These are phyloP conservation scores for Coelastrella sp. DNA, from an alignment of 139 green algal species.

Conservation along the genomic window DNA sequence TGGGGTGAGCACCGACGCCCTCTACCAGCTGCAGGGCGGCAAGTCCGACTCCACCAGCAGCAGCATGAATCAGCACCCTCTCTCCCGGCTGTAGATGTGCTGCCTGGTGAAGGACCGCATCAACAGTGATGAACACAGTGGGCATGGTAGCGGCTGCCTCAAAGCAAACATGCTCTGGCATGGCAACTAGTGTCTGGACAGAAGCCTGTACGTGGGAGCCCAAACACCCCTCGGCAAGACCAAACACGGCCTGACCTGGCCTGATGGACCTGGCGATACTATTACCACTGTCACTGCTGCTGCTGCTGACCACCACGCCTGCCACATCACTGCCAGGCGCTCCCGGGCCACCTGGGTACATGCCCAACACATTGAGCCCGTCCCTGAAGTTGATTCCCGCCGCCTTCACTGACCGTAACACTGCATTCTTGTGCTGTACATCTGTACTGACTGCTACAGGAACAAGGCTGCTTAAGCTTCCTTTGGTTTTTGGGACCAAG, in stretches of 20 bases:
- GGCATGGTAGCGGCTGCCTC: slow-evolving; percentile 81
- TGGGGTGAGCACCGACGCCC: slow-evolving; percentile 49
- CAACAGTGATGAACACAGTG: slow-evolving; percentile 87
- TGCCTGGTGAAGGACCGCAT: slow-evolving; percentile 70
- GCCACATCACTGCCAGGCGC: slow-evolving; percentile 71
- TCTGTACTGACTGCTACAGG: slow-evolving; percentile 50
- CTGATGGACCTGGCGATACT: slow-evolving; percentile 1
- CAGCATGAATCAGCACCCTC: slow-evolving; percentile 78
- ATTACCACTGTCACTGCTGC: slow-evolving; percentile 37
- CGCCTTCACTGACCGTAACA: slow-evolving; percentile 63
- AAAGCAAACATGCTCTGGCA: slow-evolving; percentile 75
- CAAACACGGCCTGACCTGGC: slow-evolving; percentile 80
- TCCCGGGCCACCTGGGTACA: slow-evolving; percentile 92
- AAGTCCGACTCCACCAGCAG: slow-evolving; percentile 86
- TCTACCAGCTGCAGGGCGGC: slow-evolving; percentile 72
- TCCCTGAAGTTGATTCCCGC: slow-evolving; percentile 85
- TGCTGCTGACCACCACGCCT: slow-evolving; percentile 60
- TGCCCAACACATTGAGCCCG: slow-evolving; percentile 82
- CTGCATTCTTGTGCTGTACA: slow-evolving; percentile 20
- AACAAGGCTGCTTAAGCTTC: slow-evolving; percentile 61
- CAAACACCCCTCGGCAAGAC: slow-evolving; percentile 79
- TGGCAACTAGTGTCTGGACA: slow-evolving; percentile 64
- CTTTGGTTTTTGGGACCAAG: slow-evolving; percentile 59
- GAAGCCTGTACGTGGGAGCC: slow-evolving; percentile 77
- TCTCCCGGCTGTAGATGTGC: slow-evolving; percentile 55